Percentiles rank a stretch among this genome's conserved stretches.
Conservation (phyloP, 768 basidiomycete species). For the Tulasnella sp. region DNA sequence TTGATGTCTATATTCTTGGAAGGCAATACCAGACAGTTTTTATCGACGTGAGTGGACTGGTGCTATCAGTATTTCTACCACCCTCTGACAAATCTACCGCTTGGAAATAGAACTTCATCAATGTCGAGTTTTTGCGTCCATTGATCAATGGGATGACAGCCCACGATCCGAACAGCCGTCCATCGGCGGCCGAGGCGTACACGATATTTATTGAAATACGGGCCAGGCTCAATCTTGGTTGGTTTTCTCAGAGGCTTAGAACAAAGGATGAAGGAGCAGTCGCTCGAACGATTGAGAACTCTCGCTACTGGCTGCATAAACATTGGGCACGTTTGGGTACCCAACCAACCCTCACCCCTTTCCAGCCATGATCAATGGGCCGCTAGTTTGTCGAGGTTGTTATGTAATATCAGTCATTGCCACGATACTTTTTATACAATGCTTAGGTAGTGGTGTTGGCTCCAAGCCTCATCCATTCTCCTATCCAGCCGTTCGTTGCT, state of each 20-base stretch:
- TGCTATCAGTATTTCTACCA: too few species aligned
- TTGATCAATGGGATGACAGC: not conserved
- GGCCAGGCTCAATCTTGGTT: not conserved
- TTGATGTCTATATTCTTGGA: too few species aligned
- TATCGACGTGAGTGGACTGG: too few species aligned
- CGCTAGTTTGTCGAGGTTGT: too few species aligned
- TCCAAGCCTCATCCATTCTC: too few species aligned
- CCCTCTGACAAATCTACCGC: not conserved
- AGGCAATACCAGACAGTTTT: too few species aligned
- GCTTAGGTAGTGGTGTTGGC: too few species aligned
- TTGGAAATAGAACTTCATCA: too few species aligned
- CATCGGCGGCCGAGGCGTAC: not conserved
- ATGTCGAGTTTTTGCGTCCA: not conserved
- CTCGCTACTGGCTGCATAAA: not conserved
- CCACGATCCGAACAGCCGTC: not conserved
- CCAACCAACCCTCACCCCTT: not conserved
- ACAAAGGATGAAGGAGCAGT: not conserved
- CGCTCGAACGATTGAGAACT: not conserved
- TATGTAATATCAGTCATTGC: too few species aligned
- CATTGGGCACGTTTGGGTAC: not conserved
- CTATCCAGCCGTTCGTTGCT: too few species aligned
- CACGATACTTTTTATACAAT: too few species aligned
- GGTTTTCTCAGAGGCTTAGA: not conserved
- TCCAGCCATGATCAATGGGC: not conserved
- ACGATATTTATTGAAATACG: not conserved